Conservation (phyloP, 768 basidiomycete genomes). For the Tylopilus vinaceipallidus region DNA sequence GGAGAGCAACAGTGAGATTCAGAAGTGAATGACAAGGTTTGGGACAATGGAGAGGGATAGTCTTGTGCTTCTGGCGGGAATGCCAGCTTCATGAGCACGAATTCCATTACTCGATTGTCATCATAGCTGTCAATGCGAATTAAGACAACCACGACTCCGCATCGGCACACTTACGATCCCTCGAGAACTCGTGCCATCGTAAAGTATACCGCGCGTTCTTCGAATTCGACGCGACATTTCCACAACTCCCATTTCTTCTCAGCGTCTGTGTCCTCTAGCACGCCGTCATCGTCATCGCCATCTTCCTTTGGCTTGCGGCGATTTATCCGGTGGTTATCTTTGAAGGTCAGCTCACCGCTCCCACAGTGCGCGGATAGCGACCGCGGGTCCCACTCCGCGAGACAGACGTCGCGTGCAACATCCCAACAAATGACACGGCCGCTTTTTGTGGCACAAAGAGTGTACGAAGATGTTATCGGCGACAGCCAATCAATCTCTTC, state of each 20-base stretch:
- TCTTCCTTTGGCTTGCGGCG: conserved; percentile 9
- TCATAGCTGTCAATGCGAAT: conserved; percentile 41
- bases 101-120: conserved; percentile 66
- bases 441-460: conserved; percentile 73
- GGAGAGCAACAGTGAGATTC: conserved; percentile 18
- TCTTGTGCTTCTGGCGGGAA: conserved; percentile 53
- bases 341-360: conserved; percentile 1
- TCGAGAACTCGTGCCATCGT: conserved; percentile 67
- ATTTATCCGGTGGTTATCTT: conserved; percentile 9
- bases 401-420: conserved; percentile 54
- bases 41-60: conserved; percentile 18
- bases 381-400: conserved; percentile 67
- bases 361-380: conserved; percentile 15
- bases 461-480: conserved; percentile 73
- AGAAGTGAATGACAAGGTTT: conserved; percentile 6
- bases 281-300: conserved; percentile 13
- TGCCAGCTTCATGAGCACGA: conserved; percentile 64
- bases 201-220: conserved; percentile 67
- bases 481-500: conserved; percentile 78
- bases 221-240: conserved; percentile 79
- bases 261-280: conserved; percentile 1
- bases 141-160: neutral
- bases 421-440: conserved; percentile 81
- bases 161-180: conserved; percentile 40
- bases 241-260: conserved; percentile 64